Evolutionary conservation across 2,329 filamentous ascomycete species (phyloP), one percentile per base, ranked within the genome.

Genomic region (Exserohilum turcica): DNA sequence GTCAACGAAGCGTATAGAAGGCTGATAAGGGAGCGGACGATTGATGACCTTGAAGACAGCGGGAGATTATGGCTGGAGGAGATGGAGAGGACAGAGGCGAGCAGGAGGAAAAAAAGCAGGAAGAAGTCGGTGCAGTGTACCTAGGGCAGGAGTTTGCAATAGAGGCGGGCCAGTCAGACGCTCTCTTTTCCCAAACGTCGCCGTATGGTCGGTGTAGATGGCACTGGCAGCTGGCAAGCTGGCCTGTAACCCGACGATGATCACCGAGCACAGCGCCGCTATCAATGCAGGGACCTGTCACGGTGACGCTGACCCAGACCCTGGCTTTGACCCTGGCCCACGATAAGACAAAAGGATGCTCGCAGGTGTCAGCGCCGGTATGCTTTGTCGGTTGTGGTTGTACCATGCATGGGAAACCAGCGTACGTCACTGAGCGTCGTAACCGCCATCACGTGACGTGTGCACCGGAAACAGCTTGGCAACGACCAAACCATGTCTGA

Each of bases 11-110:
- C 42, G 6, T 51, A 54, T 46, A 40, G 36, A 19, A 37, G 7
- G 2, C 3, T 52, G 1, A 43, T 60, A 38, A 52, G 54, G 21
- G 33, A 47, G 38, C 31, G 33, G 28, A 35, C 35, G 19, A 8
- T 35, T 57, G 32, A 52, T 33, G 29, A 59, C 52, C 33, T 40
- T 29, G 24, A 37, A 37, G 43, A 36, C 7, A 45, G 44, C 4
- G 44, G 39, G n/a, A 36, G 33, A 32, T 13, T 40, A 16, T 54
- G 62, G 31, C 32, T 64, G 15, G 56, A 63, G 43, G 53, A 60
- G 18, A 48, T 48, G 42, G 33, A 54, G 31, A 57, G 54, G 33
- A 36, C 55, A 39, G 48, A 57, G 32, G 48, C 59, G 47, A 54
- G 9, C 54, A 31, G 53, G 58, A 29, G 32, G 46, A 57, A 49